phyloP scores from a whole-genome alignment of 164 flowering plant genomes.

The Vitis rupestris region DNA sequence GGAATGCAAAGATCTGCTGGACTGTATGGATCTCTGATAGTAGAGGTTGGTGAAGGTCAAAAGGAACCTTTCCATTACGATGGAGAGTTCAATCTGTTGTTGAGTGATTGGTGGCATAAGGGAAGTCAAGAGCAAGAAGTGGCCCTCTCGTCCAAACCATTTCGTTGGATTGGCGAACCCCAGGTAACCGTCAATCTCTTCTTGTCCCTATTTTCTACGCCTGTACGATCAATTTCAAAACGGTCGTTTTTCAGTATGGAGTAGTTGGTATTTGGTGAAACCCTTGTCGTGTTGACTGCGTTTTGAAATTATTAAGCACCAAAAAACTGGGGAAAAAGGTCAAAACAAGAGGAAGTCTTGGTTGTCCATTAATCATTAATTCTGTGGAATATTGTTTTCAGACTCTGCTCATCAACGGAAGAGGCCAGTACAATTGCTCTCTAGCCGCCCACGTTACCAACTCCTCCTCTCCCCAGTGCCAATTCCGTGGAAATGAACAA shows the following conservation, averaged over 20 bases:
- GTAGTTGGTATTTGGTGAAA: too few species aligned
- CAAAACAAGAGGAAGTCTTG: too few species aligned
- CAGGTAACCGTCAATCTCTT: constrained; percentile 43
- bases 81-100: constrained; percentile 58
- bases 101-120: constrained; percentile 94
- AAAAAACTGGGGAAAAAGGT: too few species aligned
- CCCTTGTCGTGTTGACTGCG: too few species aligned
- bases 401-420: constrained; percentile 76
- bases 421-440: constrained; percentile 82
- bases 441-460: constrained; percentile 55
- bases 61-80: constrained; percentile 79
- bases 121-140: constrained; percentile 45
- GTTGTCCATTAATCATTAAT: too few species aligned
- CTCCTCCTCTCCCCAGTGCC: constrained; percentile 31
- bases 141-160: constrained; percentile 65
- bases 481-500: constrained; percentile 36
- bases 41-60: constrained; percentile 64
- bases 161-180: constrained; percentile 88
- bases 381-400: constrained; percentile 13
- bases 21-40: constrained; percentile 76
- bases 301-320: too few species aligned
- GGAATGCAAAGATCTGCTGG: constrained; percentile 97
- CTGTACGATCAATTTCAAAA: too few species aligned
- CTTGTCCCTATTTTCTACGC: too few species aligned
- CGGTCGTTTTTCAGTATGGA: too few species aligned